Evolutionary conservation across 1,284 basidiomycete genomes (phyloP), one percentile per base, ranked within the genome.

Genomic region (Apiotrichum veenhuisii): DNA sequence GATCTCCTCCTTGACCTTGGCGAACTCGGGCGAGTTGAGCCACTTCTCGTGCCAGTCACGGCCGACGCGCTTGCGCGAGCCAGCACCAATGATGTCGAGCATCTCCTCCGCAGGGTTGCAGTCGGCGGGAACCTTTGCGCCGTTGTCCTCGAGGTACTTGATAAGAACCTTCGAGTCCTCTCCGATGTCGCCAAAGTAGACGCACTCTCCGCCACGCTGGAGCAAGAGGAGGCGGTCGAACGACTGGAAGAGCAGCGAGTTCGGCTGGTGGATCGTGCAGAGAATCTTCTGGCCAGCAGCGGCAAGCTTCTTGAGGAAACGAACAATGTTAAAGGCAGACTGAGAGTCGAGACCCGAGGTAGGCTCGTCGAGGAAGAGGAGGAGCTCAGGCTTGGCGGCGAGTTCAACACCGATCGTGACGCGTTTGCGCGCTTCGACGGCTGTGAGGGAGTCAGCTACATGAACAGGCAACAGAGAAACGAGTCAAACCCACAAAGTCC

Each of bases 21-120:
- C 68, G 42, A 78, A 75, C 60, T 82, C 79, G 26, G 77, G 65
- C 44, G 73, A 82, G 66, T 76, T 79, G 37, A 82, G 72, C 87
- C 88, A 89, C 38, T 89, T 80, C 62, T 88, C 83, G 59, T 85
- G 84, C 88, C 88, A 91, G 64, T 90, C 87, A 25, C 83, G 82
- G 45, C 84, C 80, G 47, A 87, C 80, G 12, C 75, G 74, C 59
- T 84, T 84, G 42, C 82, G 78, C 36, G 86, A 82, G 50, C 88
- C 88, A 53, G 87, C 87, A 58, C 88, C 88, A 55, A 89, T 89
- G 20, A 85, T 87, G 61, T 80, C 78, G 49, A 78, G 72, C 75
- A 78, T 78, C 63, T 74, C 78, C 61, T 80, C 78, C 62, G 79
- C 77, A 17, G 81, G 82, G 73, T 84, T 84, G 65, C 77, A 80